These are phyloP conservation scores for Aquilaria yunnanensis DNA, from an alignment of 345 rosid genomes.

Conservation along the genomic window DNA sequence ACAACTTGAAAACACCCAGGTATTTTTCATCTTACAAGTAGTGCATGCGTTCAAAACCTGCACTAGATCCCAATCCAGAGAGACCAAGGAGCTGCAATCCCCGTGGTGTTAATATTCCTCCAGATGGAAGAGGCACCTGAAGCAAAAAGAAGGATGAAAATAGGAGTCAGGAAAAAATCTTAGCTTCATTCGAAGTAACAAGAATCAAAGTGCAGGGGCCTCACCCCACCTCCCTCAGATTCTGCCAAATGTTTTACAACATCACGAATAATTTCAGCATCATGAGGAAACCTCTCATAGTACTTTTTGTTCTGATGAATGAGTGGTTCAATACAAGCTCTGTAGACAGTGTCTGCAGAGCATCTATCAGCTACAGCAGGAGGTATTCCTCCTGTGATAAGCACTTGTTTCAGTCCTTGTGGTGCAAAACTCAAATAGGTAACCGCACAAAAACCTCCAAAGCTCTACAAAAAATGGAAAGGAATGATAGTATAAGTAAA, in stretches of 20 bases:
- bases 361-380: conserved; percentile 63
- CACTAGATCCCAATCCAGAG: conserved; percentile 71
- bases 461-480: conserved; percentile 47
- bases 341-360: conserved; percentile 65
- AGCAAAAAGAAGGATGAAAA: not conserved
- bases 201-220: conserved; percentile 13
- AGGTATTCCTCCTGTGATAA: conserved; percentile 92
- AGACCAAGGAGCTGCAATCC: conserved; percentile 86
- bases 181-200: conserved; percentile 1
- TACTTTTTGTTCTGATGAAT: conserved; percentile 75
- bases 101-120: conserved; percentile 74
- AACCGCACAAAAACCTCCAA: conserved; percentile 90
- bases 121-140: conserved; percentile 89
- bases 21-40: conserved; percentile 50
- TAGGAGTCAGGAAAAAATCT: not conserved
- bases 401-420: conserved; percentile 81
- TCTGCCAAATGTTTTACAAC: conserved; percentile 59
- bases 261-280: conserved; percentile 58
- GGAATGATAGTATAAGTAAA: not conserved
- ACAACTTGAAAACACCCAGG: not conserved
- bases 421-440: conserved; percentile 91
- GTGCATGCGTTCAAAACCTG: conserved; percentile 91
- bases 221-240: conserved; percentile 85
- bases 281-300: conserved; percentile 86
- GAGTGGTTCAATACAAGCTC: conserved; percentile 49